Evolutionary conservation across 176 grass and related monocot species (phyloP), one percentile per base, ranked within the genome.

Genomic region (Bolboschoenus planiculmis): DNA sequence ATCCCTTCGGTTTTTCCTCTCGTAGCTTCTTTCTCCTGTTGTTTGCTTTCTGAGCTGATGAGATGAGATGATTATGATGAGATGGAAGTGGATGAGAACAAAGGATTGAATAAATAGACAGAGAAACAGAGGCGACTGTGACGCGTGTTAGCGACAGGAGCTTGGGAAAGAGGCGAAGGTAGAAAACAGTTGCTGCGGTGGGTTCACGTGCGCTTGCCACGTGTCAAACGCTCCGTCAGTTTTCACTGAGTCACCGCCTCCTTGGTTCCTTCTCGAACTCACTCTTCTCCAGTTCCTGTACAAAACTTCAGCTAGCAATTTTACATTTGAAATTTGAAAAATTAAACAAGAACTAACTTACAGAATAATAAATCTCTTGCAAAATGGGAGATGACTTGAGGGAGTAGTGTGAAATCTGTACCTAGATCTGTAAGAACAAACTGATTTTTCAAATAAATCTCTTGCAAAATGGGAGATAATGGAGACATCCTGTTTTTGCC

Each of bases 31-130:
- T 10, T 57, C 44, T 26, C n/a, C 14, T 34, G 20, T 79, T 26
- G 27, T 79, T 56, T 34, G 7, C 16, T 80, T 11, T 80, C 4
- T 55, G 31, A 62, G 51, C 26, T 64, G 37, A 61, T 36, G 18
- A 24, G 78, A 37, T 44, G n/a, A 81, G 34, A 59, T 10, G 7
- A 9, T 16, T 7, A 48, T 48, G 21, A 55, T 14, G 18, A 56
- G 62, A 36, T 66, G 40, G 23, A 27, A 44, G 23, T 29, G 70
- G 70, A 48, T 82, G 39, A 82, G 79, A 82, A 65, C 80, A 82
- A 48, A 30, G 29, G 42, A 4, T 3, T 18, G 37, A 10, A 81
- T 81, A 63, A 64, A 82, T 82, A 82, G 0, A 47, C 20, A 82
- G 56, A 4, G 18, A 51, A 63, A 20, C 14, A 43, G 36, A 44